Evolutionary conservation across 2,329 filamentous ascomycete genomes (phyloP), one percentile per base, ranked within the genome.

Genomic region (Colletotrichum lindemuthianum): DNA sequence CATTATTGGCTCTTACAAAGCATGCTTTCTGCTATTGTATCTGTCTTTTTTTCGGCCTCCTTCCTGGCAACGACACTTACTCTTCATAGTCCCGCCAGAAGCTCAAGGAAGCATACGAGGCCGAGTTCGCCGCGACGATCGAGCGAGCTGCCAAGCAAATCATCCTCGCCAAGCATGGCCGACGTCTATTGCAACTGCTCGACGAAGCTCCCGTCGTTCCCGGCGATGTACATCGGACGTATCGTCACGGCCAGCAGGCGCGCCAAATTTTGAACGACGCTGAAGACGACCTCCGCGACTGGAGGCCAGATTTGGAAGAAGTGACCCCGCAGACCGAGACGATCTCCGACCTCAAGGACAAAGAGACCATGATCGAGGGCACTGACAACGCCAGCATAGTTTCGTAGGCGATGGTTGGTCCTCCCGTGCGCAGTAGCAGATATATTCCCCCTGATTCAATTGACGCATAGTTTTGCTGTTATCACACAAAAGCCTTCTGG

Each of bases 91-190:
- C 96, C 40, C 92, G 96, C 63, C 92, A 96, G 78, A 98, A 97
- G 81, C 85, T 99, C 79, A 97, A 97, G 81, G 92, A 97, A 78
- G 92, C 96, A 32, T 98, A 95, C 75, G 92, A 94, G 69, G 78
- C 92, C 65, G 93, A 98, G 76, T 92, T 97, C 69, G 88, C 91
- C 13, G 93, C 94, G 64, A 92, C 93, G 16, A 97, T 99, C 71
- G 96, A 99, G 82, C 91, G 95, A 37, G 93, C 93, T 32, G 96
- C 98, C 82, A 98, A 98, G 82, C 96, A 99, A 76, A 92, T 95
- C 72, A 92, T 99, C 65, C 86, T 99, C 13, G 95, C 96, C 61
- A 92, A 92, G 72, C 94, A 98, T 75, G 95, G 93, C 16, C 91
- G 93, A 59, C 89, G 93, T 47, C 86, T 99, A 40, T 78, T 99